Evolutionary conservation across 1,284 basidiomycete genomes (phyloP), one percentile per base, ranked within the genome.

Genomic region (Cryptococcus depauperatus): DNA sequence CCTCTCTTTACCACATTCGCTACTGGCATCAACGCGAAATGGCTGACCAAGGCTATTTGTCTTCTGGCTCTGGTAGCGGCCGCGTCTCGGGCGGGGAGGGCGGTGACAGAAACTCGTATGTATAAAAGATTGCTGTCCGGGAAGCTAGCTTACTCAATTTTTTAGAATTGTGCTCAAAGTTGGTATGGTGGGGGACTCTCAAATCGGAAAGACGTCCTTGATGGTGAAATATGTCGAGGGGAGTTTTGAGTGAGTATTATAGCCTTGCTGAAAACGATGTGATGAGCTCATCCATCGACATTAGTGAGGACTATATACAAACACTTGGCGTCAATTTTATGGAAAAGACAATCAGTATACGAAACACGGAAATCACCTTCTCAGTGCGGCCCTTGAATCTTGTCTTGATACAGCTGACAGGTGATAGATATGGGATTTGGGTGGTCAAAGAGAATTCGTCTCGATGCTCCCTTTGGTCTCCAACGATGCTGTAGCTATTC

Each of bases 211-310:
- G 78, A 96, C 92, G 50, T 89, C 85, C 71, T 77, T 96, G 65
- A 96, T 96, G 91, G 91, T 95, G 65, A 92, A 93, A 75, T 96
- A 96, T 64, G 90, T 93, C 51, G 91, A 96, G 75, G 91, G 91
- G 48, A 88, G 85, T 71, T 92, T 92, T 69, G 89, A 92, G 69
- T 72, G 46, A 49, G 68, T 66, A 5, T 4, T 27, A 29, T 22
- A 26, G 23, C 27, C 21, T 29, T 37, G 33, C 44, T 53, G 22
- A 6, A 54, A 3, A 42, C 10, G 10, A 33, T 35, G n/a, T n/a
- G n/a, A n/a, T n/a, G n/a, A n/a, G n/a, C 21, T 26, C n/a, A 43
- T 25, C n/a, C 29, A 2, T n/a, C 10, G 21, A 21, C 21, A 48
- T 47, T 54, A 76, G 76, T 73, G 92, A 96, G 76, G 92, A 97